These are phyloP conservation scores for Tricholoma matsutake DNA, from an alignment of 768 basidiomycete genomes.

Conservation along the genomic window DNA sequence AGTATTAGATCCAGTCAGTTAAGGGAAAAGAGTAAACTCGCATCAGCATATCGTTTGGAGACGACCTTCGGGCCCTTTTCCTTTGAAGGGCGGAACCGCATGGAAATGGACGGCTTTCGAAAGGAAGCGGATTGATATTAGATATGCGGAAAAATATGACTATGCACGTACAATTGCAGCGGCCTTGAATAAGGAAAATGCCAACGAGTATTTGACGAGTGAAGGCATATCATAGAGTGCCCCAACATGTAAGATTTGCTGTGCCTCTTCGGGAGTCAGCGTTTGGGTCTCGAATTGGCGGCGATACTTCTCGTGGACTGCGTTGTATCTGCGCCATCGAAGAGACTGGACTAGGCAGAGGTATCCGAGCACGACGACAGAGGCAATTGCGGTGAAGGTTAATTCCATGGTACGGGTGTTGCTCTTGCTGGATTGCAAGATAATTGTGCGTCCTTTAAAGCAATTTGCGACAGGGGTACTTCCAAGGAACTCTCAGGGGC, in stretches of 20 bases:
- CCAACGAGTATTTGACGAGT: slow-evolving; percentile 35
- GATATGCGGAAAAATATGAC: background rate
- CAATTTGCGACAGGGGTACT: no score
- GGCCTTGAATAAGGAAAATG: slow-evolving; percentile 54
- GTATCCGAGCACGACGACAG: slow-evolving; percentile 12
- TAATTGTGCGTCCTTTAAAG: no score
- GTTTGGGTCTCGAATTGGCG: slow-evolving; percentile 28
- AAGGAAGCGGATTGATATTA: no score
- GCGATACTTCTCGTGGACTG: slow-evolving; percentile 38
- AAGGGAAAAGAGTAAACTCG: slow-evolving; percentile 22
- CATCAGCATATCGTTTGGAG: slow-evolving; percentile 46
- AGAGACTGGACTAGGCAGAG: slow-evolving; percentile 32
- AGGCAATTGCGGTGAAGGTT: background rate
- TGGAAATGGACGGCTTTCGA: slow-evolving; percentile 46
- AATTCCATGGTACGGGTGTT: no score
- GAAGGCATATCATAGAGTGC: slow-evolving; percentile 44
- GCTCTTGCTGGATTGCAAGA: no score
- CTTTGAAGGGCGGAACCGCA: slow-evolving; percentile 38
- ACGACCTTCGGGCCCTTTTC: slow-evolving; percentile 35
- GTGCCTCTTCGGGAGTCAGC: slow-evolving; percentile 45
- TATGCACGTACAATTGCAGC: slow-evolving; percentile 40
- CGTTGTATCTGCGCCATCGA: slow-evolving; percentile 42
- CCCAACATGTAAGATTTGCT: slow-evolving; percentile 35
- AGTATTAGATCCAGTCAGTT: background rate
- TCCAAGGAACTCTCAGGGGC: no score